These are phyloP conservation scores for Nicotiana undulata DNA, from an alignment of 257 asterid genomes.

Conservation along the genomic window DNA sequence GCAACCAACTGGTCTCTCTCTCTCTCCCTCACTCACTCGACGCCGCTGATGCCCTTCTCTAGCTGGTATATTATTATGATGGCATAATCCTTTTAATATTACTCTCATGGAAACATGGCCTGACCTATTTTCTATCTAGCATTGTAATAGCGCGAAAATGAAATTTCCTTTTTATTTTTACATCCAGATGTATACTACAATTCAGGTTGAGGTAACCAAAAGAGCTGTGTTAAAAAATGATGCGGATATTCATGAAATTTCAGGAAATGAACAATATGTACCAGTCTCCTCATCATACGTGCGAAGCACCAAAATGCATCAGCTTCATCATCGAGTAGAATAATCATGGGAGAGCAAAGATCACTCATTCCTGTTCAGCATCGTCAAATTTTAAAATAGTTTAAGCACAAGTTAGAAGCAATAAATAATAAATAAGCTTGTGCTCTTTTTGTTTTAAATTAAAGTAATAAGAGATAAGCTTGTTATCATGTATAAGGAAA, in stretches of 20 bases:
- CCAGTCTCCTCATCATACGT: conserved; percentile 84
- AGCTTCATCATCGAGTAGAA: conserved; percentile 84
- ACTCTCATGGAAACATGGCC: background rate
- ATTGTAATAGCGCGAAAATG: background rate
- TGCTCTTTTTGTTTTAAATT: no score
- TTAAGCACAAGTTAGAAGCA: background rate
- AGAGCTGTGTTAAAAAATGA: background rate
- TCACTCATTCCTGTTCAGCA: conserved; percentile 86
- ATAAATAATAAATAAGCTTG: background rate
- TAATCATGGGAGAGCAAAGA: conserved; percentile 94
- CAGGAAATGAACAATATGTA: conserved; percentile 16
- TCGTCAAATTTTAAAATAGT: conserved; percentile 12
- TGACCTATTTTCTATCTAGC: background rate
- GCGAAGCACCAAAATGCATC: conserved; percentile 98
- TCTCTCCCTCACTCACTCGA: background rate
- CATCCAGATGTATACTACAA: background rate
- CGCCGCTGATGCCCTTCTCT: background rate
- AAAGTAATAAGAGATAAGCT: background rate
- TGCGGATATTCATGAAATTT: background rate
- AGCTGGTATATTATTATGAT: background rate
- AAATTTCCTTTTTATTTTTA: background rate
- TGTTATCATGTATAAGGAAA: background rate
- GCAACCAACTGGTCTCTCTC: background rate
- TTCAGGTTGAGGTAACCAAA: background rate
- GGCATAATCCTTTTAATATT: background rate